phyloP scores from a whole-genome alignment of 768 basidiomycete genomes.

The Termitomyces titanicus region DNA sequence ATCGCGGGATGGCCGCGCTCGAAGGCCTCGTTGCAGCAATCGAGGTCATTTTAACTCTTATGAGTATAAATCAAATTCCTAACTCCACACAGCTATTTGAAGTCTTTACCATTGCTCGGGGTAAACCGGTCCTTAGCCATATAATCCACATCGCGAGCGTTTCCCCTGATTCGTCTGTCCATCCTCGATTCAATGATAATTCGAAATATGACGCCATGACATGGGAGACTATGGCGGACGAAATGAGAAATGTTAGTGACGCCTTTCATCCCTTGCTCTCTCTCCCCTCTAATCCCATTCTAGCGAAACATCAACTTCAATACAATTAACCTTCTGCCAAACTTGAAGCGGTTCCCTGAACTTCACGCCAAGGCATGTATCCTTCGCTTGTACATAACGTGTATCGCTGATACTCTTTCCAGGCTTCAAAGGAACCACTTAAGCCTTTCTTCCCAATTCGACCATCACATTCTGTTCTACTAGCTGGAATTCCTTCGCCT shows the following conservation, averaged over 20 bases:
- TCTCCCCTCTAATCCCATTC: not conserved
- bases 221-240: constrained; percentile 59
- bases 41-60: constrained; percentile 42
- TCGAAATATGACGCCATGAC: constrained; percentile 44
- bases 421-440: constrained; percentile 31
- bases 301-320: constrained; percentile 62
- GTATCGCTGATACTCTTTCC: not conserved
- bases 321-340: constrained; percentile 40
- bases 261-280: not conserved
- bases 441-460: constrained; percentile 60
- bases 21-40: constrained; percentile 70
- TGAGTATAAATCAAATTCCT: not conserved
- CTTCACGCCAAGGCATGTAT: constrained; percentile 45
- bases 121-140: constrained; percentile 31
- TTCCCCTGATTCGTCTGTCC: constrained; percentile 48
- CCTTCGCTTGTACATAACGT: not conserved
- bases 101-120: constrained; percentile 26
- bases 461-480: constrained; percentile 38
- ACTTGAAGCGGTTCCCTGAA: constrained; percentile 46
- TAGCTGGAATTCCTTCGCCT: constrained; percentile 44
- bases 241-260: constrained; percentile 63
- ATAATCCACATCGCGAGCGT: constrained; percentile 61
- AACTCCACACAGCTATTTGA: constrained; percentile 33
- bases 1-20: constrained; percentile 59
- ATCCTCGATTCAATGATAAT: constrained; percentile 52